phyloP scores from a whole-genome alignment of 345 rosid genomes.

The Sisymbrium altissimum region DNA sequence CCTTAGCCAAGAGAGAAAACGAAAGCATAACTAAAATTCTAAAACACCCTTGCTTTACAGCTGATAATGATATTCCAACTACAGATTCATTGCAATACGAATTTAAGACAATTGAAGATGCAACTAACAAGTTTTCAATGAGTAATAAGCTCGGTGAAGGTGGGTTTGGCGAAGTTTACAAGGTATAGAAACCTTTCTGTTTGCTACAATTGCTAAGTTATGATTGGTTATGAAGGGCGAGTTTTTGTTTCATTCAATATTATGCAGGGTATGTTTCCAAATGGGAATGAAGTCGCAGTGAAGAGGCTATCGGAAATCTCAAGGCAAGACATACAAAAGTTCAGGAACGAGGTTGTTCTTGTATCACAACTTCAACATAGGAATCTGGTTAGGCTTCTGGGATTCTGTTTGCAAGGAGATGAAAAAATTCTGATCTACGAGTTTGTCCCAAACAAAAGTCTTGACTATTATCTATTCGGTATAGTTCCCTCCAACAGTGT shows the following conservation, averaged over 20 bases:
- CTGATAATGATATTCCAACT: constrained; percentile 27
- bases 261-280: background rate
- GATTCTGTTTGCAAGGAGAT: background rate
- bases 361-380: background rate
- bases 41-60: constrained; percentile 28
- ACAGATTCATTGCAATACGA: constrained; percentile 41
- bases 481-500: background rate
- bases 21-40: background rate
- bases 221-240: background rate
- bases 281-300: constrained; percentile 3
- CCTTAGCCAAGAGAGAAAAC: background rate
- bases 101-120: background rate
- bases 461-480: background rate
- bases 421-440: background rate
- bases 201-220: background rate
- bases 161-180: background rate
- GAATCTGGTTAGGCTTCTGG: background rate
- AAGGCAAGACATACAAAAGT: background rate
- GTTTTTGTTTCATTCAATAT: background rate
- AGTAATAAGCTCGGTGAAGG: background rate
- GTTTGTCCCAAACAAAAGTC: background rate
- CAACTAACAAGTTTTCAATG: background rate
- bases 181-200: background rate
- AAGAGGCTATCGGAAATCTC: background rate
- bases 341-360: background rate